Base-by-base conservation (phyloP, 2,329 filamentous ascomycete species). In the Epichloe gansuensis region DNA sequence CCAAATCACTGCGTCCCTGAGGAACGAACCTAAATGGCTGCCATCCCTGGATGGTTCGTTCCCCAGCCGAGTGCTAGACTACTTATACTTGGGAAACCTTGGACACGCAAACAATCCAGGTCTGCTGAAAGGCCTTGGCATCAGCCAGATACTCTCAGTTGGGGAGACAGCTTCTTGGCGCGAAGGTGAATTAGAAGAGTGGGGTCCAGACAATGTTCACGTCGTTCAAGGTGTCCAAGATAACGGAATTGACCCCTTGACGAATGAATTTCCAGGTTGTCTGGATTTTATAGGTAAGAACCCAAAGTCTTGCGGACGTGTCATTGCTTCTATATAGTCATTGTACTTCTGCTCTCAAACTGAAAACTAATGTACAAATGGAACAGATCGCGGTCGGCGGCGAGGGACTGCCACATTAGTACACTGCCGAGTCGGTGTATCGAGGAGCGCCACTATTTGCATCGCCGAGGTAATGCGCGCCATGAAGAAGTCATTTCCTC, bases 391-490 rank as follows among this genome's bases (percentile, higher is more conserved):
- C 59, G 90, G 91, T 38, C 87, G 85, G 63, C 71, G 71, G 39
- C 85, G 86, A 43, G 84, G 85, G 34, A 87, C 81, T 4, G 89
- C 91, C 25, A 97, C 93, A 0, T 76, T 98, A 52, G 93, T 98
- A 15, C 93, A 98, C 66, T 98, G 93, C 66, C 85, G 93, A 17
- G 93, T 98, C 7, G 93, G 93, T 47, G 93, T 98, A 51, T 96
- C 90, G 49, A 81, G 93, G 49, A 95, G 89, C 56, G 93, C 93
- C 12, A 98, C 91, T 2, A 96, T 98, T 55, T 97, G 93, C 66
- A 98, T 98, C 61, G 93, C 93, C n/a, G 90, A 97, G 68, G 89
- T 97, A 38, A 98, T 98, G 93, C 82, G 84, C 38, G 76, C 84
- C 27, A 69, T 89, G 60, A 76, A 81, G 23, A 71, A 96, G 57